A percentile compares a stretch with the other conserved stretches of the same genome.
These are phyloP conservation scores for Oemleria cerasiformis DNA, from an alignment of 306 rosid species.

Conservation along the genomic window DNA sequence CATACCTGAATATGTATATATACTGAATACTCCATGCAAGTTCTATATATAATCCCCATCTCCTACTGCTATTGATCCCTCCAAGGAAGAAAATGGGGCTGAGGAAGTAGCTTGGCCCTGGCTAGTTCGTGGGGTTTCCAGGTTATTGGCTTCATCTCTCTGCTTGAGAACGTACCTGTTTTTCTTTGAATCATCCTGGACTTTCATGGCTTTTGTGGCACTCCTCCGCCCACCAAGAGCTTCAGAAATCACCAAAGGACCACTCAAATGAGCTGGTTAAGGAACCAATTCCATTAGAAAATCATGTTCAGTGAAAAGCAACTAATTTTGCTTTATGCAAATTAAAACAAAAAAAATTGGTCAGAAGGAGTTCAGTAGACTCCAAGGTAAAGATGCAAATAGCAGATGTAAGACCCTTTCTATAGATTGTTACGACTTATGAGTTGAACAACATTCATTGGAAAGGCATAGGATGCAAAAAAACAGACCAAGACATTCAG, in stretches of 20 bases:
- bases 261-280: constrained; percentile 86
- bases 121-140: constrained; percentile 9
- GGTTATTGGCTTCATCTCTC: constrained; percentile 61
- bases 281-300: constrained; percentile 33
- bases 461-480: neutral
- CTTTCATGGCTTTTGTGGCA: constrained; percentile 54
- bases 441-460: neutral
- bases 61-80: constrained; percentile 44
- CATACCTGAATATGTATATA: too few species aligned
- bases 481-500: neutral
- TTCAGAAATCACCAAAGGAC: constrained; percentile 90
- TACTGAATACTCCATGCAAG: too few species aligned
- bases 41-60: constrained; percentile 47
- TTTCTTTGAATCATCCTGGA: constrained; percentile 71
- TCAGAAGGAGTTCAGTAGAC: neutral
- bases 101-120: constrained; percentile 39
- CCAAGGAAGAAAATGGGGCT: constrained; percentile 38
- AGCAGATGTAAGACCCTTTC: neutral
- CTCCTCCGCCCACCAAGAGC: constrained; percentile 61
- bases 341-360: neutral
- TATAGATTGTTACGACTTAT: neutral
- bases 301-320: neutral
- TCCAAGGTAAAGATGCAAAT: neutral
- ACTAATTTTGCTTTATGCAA: neutral
- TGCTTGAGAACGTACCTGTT: constrained; percentile 85